Base-by-base conservation (phyloP, 352 stramenopile genomes). In the Phytophthora sp. region DNA sequence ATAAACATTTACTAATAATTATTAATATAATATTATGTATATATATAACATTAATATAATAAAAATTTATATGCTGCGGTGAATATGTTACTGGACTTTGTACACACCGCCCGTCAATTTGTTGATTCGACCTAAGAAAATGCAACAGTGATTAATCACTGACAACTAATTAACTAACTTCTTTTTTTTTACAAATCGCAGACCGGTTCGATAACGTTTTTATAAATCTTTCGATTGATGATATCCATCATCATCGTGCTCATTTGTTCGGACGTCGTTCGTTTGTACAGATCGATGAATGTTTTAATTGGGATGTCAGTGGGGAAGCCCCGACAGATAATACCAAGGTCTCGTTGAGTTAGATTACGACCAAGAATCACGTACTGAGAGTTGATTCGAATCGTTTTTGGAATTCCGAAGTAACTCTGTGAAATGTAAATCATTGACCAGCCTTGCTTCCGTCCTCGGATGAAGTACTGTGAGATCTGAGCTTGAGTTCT, bases 171-270 rank as follows among this genome's bases (percentile, higher is more conserved):
- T 32, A 32, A 32, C 28, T 6, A 32, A 32, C 28, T 32, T 11
- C 11, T 32, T 32, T 32, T n/a, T 32, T 32, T 11, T 32, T 7
- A 62, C 30, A 66, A 45, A 48, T 61, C 54, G 45, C 52, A 60
- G 2, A 71, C 54, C 28, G 21, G 57, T 10, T 71, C 49, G 5
- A 49, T 71, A 2, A 66, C 26, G 34, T 65, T 71, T 0, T 48
- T 32, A 21, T 53, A 57, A 8, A 66, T 62, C 35, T 57, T 65
- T 4, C 62, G 9, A 30, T 71, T 32, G 5, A 48, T 53, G 26
- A 71, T 71, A 52, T 71, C 42, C 31, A 65, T 66, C 42, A 61
- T 62, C 48, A 71, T 57, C 2, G 54, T 65, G 37, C 3, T 28
- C 23, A 69, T 24, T 27, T 37, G 46, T 21, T 71, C 54, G 1